phyloP scores from a whole-genome alignment of 1,139 yeast genomes.

The Hyphopichia khmerensis region DNA sequence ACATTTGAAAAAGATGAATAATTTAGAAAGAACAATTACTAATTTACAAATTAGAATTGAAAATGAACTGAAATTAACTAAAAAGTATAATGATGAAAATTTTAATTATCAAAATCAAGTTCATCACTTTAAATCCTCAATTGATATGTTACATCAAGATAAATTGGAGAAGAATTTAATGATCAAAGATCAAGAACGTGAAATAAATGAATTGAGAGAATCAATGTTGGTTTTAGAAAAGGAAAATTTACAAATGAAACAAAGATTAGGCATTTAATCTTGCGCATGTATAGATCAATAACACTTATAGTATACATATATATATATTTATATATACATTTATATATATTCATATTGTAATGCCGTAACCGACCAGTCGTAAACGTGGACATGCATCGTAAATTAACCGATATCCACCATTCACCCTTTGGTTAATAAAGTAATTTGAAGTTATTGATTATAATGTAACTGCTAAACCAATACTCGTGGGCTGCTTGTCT shows the following conservation, averaged over 20 bases:
- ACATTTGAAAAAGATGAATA: slow-evolving; percentile 29
- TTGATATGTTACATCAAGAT: slow-evolving; percentile 36
- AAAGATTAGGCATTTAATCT: slow-evolving; percentile 21
- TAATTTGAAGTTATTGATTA: no score
- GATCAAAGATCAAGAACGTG: slow-evolving; percentile 34
- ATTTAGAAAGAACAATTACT: slow-evolving; percentile 32
- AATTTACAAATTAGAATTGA: slow-evolving; percentile 37
- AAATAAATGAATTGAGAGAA: slow-evolving; percentile 51
- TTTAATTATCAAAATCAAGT: slow-evolving; percentile 46
- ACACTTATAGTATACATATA: no score
- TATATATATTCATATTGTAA: no score
- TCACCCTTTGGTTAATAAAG: no score
- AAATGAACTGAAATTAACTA: slow-evolving; percentile 37
- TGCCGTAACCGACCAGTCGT: no score
- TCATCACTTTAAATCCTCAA: slow-evolving; percentile 33
- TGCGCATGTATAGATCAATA: no score
- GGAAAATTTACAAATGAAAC: slow-evolving; percentile 65
- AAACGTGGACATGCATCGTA: no score
- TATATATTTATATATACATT: no score
- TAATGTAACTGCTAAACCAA: no score
- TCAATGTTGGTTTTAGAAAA: slow-evolving; percentile 55
- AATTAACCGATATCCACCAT: no score
- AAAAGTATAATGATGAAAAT: slow-evolving; percentile 48
- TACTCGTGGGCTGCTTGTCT: no score
- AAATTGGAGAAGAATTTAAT: slow-evolving; percentile 43